Evolutionary conservation across 805 yeast genomes (phyloP).

Genomic region (Candida arabinofermentans): DNA sequence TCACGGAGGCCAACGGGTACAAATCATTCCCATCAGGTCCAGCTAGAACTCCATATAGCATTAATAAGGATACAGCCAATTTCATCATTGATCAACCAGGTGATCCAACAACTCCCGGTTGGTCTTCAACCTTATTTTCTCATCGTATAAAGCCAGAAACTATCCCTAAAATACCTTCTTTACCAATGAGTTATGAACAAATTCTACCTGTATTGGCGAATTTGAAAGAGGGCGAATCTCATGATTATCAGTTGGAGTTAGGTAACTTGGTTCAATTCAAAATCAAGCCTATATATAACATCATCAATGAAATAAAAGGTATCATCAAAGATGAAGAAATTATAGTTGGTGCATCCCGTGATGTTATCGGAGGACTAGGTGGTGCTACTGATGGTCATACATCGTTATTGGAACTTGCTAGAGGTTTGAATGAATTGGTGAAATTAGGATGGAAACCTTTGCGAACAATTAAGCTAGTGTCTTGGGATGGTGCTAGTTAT

Average conservation of each 20-base stretch:
- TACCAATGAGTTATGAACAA: constrained; percentile 45
- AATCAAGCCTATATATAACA: constrained; percentile 43
- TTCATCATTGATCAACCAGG: constrained; percentile 62
- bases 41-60: constrained; percentile 57
- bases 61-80: constrained; percentile 60
- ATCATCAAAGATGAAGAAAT: constrained; percentile 48
- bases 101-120: constrained; percentile 77
- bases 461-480: constrained; percentile 35
- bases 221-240: constrained; percentile 36
- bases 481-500: constrained; percentile 45
- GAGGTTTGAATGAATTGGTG: constrained; percentile 43
- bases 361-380: constrained; percentile 47
- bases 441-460: constrained; percentile 43
- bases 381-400: constrained; percentile 50
- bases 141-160: constrained; percentile 38
- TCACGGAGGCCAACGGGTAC: constrained; percentile 53
- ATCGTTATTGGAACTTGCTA: constrained; percentile 46
- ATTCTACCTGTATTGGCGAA: constrained; percentile 37
- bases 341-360: constrained; percentile 54
- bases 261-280: constrained; percentile 38
- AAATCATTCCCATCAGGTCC: constrained; percentile 60
- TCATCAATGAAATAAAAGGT: constrained; percentile 54
- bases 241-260: constrained; percentile 31
- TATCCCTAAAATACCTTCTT: constrained; percentile 50
- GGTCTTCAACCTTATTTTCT: constrained; percentile 46